These are phyloP conservation scores for Podospora comata DNA, from an alignment of 495 filamentous ascomycete species.

Conservation along the genomic window DNA sequence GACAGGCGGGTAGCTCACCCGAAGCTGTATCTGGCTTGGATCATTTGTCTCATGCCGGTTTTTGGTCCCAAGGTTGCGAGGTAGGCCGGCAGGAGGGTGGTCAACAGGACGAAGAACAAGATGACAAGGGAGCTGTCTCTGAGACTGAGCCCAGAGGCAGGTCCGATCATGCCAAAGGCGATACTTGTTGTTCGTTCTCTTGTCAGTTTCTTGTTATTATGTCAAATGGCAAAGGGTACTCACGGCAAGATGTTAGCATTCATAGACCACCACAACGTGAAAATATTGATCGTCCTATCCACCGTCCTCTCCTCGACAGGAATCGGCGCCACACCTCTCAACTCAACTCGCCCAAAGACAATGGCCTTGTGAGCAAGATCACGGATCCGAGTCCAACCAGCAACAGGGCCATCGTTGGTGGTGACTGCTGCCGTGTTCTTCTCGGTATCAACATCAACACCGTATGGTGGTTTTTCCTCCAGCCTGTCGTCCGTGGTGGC, in stretches of 20 bases:
- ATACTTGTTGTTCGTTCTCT: slow-evolving; percentile 35
- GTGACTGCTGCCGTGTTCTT: not conserved
- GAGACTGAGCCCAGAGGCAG: slow-evolving; percentile 47
- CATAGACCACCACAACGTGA: slow-evolving; percentile 47
- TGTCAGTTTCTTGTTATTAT: not conserved
- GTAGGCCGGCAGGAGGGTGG: slow-evolving; percentile 49
- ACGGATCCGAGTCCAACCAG: not conserved
- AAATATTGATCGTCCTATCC: slow-evolving; percentile 46
- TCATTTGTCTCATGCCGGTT: slow-evolving; percentile 55
- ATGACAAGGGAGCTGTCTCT: slow-evolving; percentile 50
- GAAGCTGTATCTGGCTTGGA: slow-evolving; percentile 53
- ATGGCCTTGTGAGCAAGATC: slow-evolving; percentile 1
- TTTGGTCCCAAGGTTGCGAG: slow-evolving; percentile 50
- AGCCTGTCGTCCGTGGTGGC: not conserved
- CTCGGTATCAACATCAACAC: not conserved
- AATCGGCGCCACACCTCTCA: slow-evolving; percentile 50
- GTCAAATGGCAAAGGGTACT: slow-evolving; percentile 16
- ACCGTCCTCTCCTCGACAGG: slow-evolving; percentile 51
- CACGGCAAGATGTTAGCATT: slow-evolving; percentile 44
- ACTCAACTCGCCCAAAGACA: slow-evolving; percentile 36
- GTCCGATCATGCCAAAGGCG: slow-evolving; percentile 56
- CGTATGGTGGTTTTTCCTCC: not conserved
- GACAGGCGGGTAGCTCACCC: slow-evolving; percentile 32
- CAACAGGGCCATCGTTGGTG: not conserved
- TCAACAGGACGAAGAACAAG: slow-evolving; percentile 53